Evolutionary conservation across 1,284 basidiomycete genomes (phyloP).

Genomic region (Hemileia vastatrix): DNA sequence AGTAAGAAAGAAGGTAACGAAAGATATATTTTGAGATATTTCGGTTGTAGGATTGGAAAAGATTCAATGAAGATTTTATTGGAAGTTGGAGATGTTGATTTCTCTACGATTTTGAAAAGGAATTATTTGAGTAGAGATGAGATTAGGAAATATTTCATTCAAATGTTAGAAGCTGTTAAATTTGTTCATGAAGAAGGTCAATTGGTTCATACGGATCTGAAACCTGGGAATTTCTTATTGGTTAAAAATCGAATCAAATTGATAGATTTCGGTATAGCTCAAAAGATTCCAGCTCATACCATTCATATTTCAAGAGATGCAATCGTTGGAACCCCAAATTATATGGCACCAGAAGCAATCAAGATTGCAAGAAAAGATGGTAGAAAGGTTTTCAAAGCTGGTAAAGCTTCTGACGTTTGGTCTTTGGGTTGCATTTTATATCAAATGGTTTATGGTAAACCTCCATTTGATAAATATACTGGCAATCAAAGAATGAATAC

Average conservation of each 20-base stretch:
- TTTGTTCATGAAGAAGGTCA: constrained; percentile 40
- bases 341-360: constrained; percentile 45
- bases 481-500: constrained; percentile 35
- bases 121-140: constrained; percentile 30
- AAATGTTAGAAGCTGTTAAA: constrained; percentile 44
- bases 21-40: constrained; percentile 39
- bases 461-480: constrained; percentile 69
- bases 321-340: constrained; percentile 44
- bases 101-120: constrained; percentile 32
- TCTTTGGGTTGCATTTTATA: constrained; percentile 89
- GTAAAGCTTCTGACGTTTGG: constrained; percentile 82
- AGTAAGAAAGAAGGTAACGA: constrained; percentile 35
- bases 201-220: constrained; percentile 42
- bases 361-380: constrained; percentile 36
- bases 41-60: constrained; percentile 37
- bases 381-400: constrained; percentile 34
- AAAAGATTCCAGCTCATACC: constrained; percentile 43
- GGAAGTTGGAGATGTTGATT: constrained; percentile 41
- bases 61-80: constrained; percentile 40
- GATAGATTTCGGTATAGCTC: constrained; percentile 45
- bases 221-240: constrained; percentile 43
- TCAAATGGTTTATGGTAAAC: constrained; percentile 87
- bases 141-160: constrained; percentile 36
- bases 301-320: constrained; percentile 42
- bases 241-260: constrained; percentile 38